Percentiles rank a stretch among this genome's conserved stretches.
phyloP scores from a whole-genome alignment of 2,329 filamentous ascomycete genomes.

The Scleromitrula shiraiana region DNA sequence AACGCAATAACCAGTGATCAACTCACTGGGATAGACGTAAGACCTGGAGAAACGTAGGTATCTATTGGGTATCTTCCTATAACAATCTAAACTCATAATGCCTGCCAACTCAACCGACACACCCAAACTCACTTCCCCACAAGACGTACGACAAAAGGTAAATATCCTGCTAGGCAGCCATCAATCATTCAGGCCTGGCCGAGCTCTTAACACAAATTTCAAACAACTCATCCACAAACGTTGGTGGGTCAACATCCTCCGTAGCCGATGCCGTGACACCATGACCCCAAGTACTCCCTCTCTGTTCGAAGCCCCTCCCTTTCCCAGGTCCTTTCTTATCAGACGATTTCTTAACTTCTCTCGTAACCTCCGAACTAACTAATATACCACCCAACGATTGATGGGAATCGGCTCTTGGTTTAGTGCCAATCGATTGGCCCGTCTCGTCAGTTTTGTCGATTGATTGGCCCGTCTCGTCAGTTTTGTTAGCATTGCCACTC shows the following conservation, averaged over 20 bases:
- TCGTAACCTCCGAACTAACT: conserved; percentile 5
- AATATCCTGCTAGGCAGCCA: too few species aligned
- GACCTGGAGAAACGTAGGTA: background rate
- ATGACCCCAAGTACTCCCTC: background rate
- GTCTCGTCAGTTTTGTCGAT: background rate
- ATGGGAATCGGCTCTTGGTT: conserved; percentile 1
- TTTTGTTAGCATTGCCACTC: background rate
- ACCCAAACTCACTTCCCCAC: too few species aligned
- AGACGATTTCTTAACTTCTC: conserved; percentile 1
- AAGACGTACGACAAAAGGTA: too few species aligned
- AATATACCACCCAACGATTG: conserved; percentile 5
- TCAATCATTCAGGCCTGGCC: conserved; percentile 4
- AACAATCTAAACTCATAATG: background rate
- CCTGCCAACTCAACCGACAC: background rate
- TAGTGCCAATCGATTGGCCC: too few species aligned
- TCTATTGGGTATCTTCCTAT: background rate
- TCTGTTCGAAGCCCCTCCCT: background rate
- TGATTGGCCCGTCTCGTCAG: background rate
- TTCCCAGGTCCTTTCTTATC: background rate
- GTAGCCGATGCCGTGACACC: background rate
- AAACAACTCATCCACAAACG: conserved; percentile 11
- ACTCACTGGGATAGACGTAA: too few species aligned
- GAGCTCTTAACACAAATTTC: conserved; percentile 7
- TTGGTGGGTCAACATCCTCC: conserved; percentile 7
- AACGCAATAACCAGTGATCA: too few species aligned